These are phyloP conservation scores for Closterium sp. DNA, from an alignment of 139 green algal genomes.

Conservation along the genomic window DNA sequence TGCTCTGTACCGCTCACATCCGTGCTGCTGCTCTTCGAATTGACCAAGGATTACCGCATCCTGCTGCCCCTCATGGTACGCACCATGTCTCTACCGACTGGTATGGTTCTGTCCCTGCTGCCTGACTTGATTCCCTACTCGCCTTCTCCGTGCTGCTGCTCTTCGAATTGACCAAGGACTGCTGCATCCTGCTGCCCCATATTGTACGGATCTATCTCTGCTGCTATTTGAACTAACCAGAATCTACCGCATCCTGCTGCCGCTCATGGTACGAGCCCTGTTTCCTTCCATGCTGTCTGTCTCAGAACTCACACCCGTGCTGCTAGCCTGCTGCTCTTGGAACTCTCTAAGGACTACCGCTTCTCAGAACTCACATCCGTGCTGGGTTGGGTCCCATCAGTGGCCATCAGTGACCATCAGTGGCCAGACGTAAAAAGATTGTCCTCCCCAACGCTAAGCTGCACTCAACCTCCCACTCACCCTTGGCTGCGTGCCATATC, in stretches of 20 bases:
- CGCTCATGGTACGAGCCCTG: neutral
- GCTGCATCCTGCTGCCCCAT: neutral
- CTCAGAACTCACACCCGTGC: too few relatives aligned
- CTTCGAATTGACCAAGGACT: neutral
- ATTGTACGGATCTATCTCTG: too few relatives aligned
- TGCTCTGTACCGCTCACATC: slow-evolving; percentile 58
- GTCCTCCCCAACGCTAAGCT: neutral
- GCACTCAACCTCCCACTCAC: neutral
- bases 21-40: slow-evolving; percentile 75
- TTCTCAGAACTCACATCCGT: too few relatives aligned
- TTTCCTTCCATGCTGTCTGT: too few relatives aligned
- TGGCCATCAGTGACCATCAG: slow-evolving; percentile 32
- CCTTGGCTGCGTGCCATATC: neutral
- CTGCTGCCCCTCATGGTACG: slow-evolving; percentile 69
- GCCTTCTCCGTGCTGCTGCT: neutral
- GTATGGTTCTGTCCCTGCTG: neutral
- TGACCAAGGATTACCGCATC: slow-evolving; percentile 75
- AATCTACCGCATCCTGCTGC: neutral
- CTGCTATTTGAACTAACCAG: neutral
- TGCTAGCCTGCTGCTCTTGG: too few relatives aligned
- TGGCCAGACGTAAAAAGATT: slow-evolving; percentile 17
- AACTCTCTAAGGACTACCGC: too few relatives aligned
- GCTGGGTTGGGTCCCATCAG: slow-evolving; percentile 44
- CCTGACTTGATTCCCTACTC: neutral
- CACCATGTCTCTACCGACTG: neutral